phyloP scores from a whole-genome alignment of 2,329 filamentous ascomycete genomes.

The Ceratocystis eucalypticola region DNA sequence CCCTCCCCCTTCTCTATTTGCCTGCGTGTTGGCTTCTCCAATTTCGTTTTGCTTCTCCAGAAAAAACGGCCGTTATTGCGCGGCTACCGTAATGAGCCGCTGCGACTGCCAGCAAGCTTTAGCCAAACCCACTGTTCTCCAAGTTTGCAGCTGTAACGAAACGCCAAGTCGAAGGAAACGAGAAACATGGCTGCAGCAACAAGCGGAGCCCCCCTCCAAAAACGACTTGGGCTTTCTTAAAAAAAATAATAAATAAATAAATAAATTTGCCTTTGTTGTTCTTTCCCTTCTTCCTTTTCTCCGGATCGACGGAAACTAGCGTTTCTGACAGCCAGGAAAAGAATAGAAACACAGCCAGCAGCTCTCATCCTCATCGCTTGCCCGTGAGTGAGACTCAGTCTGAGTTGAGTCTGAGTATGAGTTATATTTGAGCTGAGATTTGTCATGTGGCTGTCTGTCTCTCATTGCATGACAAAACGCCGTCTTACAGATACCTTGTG shows the following conservation, averaged over 20 bases:
- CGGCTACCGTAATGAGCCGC: too few species aligned
- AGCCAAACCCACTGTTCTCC: neutral
- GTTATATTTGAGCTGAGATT: too few species aligned
- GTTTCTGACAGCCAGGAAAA: neutral
- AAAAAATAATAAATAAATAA: neutral
- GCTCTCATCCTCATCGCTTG: too few species aligned
- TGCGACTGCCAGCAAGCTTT: too few species aligned
- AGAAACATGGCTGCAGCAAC: neutral
- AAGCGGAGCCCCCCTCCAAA: neutral
- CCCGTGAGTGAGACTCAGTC: too few species aligned
- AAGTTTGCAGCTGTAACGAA: neutral
- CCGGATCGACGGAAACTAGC: constrained; percentile 2
- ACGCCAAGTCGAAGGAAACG: neutral
- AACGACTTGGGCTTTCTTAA: neutral
- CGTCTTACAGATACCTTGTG: neutral
- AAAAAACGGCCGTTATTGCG: neutral
- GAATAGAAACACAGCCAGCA: neutral
- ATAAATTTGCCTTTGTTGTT: neutral
- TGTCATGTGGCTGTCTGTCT: too few species aligned
- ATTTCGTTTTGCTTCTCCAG: neutral
- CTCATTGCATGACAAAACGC: too few species aligned
- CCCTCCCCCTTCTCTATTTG: neutral
- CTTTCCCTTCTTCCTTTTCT: neutral
- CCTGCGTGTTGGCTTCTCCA: neutral
- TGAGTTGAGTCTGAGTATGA: too few species aligned